Evolutionary conservation across 768 basidiomycete genomes (phyloP).

Genomic region (Calocybe cyanea): DNA sequence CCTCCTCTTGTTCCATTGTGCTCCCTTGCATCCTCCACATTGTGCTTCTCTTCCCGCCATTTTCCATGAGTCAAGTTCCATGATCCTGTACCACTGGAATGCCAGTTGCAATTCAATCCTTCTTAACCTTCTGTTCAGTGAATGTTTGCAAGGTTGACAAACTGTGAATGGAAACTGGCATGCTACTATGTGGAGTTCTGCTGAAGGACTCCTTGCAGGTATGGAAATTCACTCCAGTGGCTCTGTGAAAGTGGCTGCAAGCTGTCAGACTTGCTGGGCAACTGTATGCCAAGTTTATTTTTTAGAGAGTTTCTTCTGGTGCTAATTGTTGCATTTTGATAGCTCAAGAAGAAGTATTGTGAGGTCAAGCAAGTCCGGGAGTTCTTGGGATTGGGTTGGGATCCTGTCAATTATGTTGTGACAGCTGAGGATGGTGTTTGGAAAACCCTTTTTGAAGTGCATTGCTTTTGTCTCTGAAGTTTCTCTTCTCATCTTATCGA

Average conservation of each 20-base stretch:
- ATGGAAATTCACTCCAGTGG: background rate
- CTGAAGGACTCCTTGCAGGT: background rate
- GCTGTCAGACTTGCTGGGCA: constrained; percentile 4
- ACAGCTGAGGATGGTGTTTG: constrained; percentile 27
- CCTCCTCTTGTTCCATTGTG: no score
- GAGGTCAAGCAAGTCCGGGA: constrained; percentile 17
- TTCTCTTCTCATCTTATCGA: background rate
- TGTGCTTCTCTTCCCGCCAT: no score
- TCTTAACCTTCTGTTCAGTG: no score
- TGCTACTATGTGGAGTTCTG: constrained; percentile 2
- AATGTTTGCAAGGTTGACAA: no score
- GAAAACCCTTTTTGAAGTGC: constrained; percentile 13
- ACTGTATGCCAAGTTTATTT: background rate
- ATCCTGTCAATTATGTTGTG: constrained; percentile 17
- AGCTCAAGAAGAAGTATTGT: constrained; percentile 21
- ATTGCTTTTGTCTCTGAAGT: constrained; percentile 2
- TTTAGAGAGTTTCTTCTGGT: background rate
- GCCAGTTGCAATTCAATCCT: no score
- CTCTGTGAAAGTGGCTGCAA: constrained; percentile 1
- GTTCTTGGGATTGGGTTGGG: constrained; percentile 26
- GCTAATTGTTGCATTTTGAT: constrained; percentile 3
- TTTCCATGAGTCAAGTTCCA: no score
- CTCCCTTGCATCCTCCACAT: no score
- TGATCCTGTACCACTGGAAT: no score
- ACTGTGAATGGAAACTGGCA: no score